Conservation (phyloP, 495 filamentous ascomycete genomes). For the Talaromyces wortmannii region DNA sequence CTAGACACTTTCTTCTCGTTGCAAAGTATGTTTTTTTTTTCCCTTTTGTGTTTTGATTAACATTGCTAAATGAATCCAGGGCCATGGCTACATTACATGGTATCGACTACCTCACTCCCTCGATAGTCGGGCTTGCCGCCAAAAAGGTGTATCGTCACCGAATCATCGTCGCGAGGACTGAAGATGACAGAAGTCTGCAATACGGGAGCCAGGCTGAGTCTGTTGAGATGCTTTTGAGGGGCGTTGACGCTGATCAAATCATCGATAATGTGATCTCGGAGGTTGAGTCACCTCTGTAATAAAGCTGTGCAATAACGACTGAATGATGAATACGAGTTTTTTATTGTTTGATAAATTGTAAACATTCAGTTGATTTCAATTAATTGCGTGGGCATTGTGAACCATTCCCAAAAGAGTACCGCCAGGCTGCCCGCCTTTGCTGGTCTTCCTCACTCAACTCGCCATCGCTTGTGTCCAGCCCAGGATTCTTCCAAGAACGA, state of each 20-base stretch:
- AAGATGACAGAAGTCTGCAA: slow-evolving; percentile 79
- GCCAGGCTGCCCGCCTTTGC: too few relatives aligned
- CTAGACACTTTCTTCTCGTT: slow-evolving; percentile 65
- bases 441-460: too few relatives aligned
- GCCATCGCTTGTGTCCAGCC: too few relatives aligned
- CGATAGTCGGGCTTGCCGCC: slow-evolving; percentile 75
- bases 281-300: slow-evolving; percentile 63
- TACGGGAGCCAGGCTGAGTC: slow-evolving; percentile 79
- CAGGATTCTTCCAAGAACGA: too few relatives aligned
- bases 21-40: slow-evolving; percentile 39
- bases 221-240: slow-evolving; percentile 57
- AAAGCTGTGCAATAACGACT: too few relatives aligned
- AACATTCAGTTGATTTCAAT: too few relatives aligned
- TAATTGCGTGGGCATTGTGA: too few relatives aligned
- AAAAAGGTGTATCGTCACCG: slow-evolving; percentile 86
- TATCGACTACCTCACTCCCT: slow-evolving; percentile 74
- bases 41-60: not conserved
- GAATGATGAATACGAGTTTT: too few relatives aligned
- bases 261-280: slow-evolving; percentile 72
- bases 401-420: too few relatives aligned
- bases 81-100: slow-evolving; percentile 77
- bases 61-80: slow-evolving; percentile 9
- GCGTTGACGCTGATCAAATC: slow-evolving; percentile 66
- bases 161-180: slow-evolving; percentile 58
- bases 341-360: too few relatives aligned